Evolutionary conservation across 129 eudicot species (phyloP).

Genomic region (carrot (Daucus carota)): DH1_v3.0 NC_030383.2:12078501-12079000

Average conservation of each 20-base stretch:
- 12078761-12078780: neutral
- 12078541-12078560: too few species aligned
- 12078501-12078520: too few species aligned
- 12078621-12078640: neutral
- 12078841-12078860: neutral
- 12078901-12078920: too few species aligned
- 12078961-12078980: too few species aligned
- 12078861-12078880: neutral
- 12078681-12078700: neutral
- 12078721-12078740: neutral
- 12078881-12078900: too few species aligned
- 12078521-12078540: too few species aligned
- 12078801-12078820: neutral
- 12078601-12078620: too few species aligned
- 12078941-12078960: too few species aligned
- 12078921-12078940: too few species aligned
- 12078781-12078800: neutral
- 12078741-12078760: neutral
- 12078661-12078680: neutral
- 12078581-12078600: too few species aligned
- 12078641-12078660: neutral
- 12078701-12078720: neutral
- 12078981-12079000: too few species aligned
- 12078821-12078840: neutral
- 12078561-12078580: too few species aligned